Evolutionary conservation across 345 rosid genomes (phyloP), one percentile per base, ranked within the genome.

Genomic region (Diplotaxis tenuifolia): DNA sequence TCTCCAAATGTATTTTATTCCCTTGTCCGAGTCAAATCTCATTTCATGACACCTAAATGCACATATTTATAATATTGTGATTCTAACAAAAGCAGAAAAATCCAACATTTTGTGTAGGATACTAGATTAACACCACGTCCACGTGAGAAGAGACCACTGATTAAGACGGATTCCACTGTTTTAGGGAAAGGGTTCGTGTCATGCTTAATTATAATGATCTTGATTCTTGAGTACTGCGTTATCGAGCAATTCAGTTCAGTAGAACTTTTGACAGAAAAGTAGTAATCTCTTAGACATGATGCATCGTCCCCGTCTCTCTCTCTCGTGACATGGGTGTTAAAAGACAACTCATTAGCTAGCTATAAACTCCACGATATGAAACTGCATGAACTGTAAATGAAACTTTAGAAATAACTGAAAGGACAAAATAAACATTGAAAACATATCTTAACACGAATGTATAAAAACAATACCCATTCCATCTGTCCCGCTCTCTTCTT

Each of bases 1-100:
- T 75, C 70, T 27, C 21, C 65, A 63, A 29, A 62, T 62, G 75
- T 23, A 69, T 54, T 47, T 52, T 75, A 75, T 36, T 53, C 58
- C 70, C 74, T 75, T 69, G 58, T 75, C 70, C 60, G 70, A 45
- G 69, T 54, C 79, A 75, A 54, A 62, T 45, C 62, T 54, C 79
- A 54, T 42, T 62, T 23, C 62, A 60, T 38, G 74, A 75, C 68
- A 67, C 23, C 50, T 42, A 65, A 66, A 53, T 67, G 54, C 15
- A 22, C 28, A 58, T 58, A 14, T 65, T 73, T 6, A 58, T 50
- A 23, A 50, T 50, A 50, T 18, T 32, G 50, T 59, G 32, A 58
- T 36, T 75, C 31, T 18, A 50, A 59, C 54, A 42, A 56, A 34
- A 67, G 50, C 9, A 2, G 31, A 49, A 32, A 65, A 21, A 36